Percentiles rank a stretch among this genome's conserved stretches.
Conservation (phyloP, 225 moss, liverwort and hornwort genomes). For the Physcomitrium patens region DNA sequence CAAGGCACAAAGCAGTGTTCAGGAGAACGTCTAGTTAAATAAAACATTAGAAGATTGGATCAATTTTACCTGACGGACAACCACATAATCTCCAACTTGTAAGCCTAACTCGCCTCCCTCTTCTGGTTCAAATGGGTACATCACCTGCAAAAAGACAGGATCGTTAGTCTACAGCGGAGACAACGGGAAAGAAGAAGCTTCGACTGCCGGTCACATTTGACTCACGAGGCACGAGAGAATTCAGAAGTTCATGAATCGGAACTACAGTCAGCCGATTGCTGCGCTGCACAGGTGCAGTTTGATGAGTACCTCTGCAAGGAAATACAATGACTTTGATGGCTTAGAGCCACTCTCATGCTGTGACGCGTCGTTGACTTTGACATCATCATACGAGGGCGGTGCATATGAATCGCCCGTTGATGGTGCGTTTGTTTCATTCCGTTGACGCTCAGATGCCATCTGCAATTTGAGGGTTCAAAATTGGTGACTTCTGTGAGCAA, state of each 20-base stretch:
- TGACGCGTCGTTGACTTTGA: constrained; percentile 68
- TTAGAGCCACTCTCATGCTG: constrained; percentile 51
- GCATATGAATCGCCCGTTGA: constrained; percentile 43
- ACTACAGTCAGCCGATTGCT: not conserved
- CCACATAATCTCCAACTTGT: constrained; percentile 56
- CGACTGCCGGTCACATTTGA: not conserved
- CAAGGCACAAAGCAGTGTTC: not conserved
- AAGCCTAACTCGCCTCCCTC: constrained; percentile 45
- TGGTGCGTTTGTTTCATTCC: constrained; percentile 67
- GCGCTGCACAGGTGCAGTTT: not conserved
- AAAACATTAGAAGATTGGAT: not conserved
- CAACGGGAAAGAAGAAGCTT: constrained; percentile 13
- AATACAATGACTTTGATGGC: constrained; percentile 72
- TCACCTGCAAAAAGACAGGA: constrained; percentile 40
- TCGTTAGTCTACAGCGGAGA: not conserved
- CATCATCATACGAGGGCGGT: constrained; percentile 82
- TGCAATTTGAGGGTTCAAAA: constrained; percentile 31
- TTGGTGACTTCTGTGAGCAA: not conserved
- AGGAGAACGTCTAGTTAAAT: not conserved
- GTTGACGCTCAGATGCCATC: constrained; percentile 87
- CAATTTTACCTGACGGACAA: constrained; percentile 58
- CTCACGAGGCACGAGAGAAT: not conserved
- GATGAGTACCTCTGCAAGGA: constrained; percentile 83
- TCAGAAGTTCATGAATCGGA: not conserved
- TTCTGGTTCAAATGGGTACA: constrained; percentile 51